phyloP scores from a whole-genome alignment of 805 yeast genomes.

The Metschnikowia kofuensis region DNA sequence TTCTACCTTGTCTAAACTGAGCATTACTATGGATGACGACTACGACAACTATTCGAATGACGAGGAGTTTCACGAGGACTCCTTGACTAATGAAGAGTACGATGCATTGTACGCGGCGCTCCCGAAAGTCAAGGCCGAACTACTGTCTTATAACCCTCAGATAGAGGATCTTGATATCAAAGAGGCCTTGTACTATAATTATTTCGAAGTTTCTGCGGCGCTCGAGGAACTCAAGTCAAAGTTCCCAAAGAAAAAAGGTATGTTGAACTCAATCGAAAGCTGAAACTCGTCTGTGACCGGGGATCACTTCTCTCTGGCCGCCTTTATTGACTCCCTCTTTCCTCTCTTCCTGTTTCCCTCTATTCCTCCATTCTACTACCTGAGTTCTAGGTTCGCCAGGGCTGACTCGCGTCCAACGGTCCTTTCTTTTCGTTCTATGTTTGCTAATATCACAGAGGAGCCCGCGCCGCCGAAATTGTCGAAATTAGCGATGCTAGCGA shows the following conservation, averaged over 20 bases:
- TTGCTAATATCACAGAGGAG: constrained; percentile 19
- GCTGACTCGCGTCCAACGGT: neutral
- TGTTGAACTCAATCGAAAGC: constrained; percentile 23
- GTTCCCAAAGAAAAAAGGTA: constrained; percentile 42
- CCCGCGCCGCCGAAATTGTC: constrained; percentile 14
- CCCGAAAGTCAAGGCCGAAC: constrained; percentile 39
- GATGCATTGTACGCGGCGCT: constrained; percentile 41
- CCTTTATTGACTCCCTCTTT: no score
- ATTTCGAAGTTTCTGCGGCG: constrained; percentile 52
- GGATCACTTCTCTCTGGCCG: no score
- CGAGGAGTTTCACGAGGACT: constrained; percentile 38
- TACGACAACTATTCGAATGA: constrained; percentile 25
- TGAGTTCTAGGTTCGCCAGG: constrained; percentile 4
- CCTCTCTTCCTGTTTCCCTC: no score
- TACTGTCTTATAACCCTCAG: constrained; percentile 39
- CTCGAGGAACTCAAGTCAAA: constrained; percentile 43
- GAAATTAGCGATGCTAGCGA: constrained; percentile 18
- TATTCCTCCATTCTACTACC: constrained; percentile 3
- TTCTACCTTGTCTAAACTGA: no score
- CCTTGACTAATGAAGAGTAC: constrained; percentile 39
- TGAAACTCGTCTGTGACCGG: no score
- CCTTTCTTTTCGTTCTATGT: constrained; percentile 10
- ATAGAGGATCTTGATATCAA: constrained; percentile 51
- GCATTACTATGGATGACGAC: constrained; percentile 20
- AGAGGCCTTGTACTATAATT: constrained; percentile 58